Evolutionary conservation across 2,329 filamentous ascomycete species (phyloP), one percentile per base, ranked within the genome.

Genomic region (Hypoxylon sp.): DNA sequence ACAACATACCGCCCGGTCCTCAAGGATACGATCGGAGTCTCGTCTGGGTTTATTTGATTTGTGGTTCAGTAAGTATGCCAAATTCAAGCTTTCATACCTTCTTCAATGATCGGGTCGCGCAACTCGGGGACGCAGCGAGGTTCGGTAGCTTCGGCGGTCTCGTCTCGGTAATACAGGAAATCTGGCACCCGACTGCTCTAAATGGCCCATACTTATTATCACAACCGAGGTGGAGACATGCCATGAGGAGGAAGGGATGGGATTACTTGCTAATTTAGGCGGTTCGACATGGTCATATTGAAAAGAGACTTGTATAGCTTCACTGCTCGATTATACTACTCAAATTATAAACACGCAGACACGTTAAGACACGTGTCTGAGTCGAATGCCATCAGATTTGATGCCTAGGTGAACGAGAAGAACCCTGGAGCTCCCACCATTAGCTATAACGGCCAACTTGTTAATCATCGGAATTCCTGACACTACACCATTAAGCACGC

Each of bases 241-340:
- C 14, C n/a, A 54, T 54, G 51, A 4, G 17, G 11, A 10, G 10
- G 19, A 26, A 9, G 33, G 51, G 33, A 26, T 54, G 51, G 51
- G 33, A 54, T 26, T 54, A 54, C 19, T 54, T 54, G 19, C 35
- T 54, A 1, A 54, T 54, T 8, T 54, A 54, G 51, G 31, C n/a
- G 24, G 33, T 13, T 26, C 5, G 35, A 14, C 9, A 19, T n/a
- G 13, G 11, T 17, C 35, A 13, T 39, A n/a, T 42, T 54, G 19
- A 5, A 14, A 26, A 26, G 31, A 24, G 35, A 11, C 5, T 9
- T 29, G 11, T 53, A 19, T 53, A 31, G 10, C 50, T 5, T 11
- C 17, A 11, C n/a, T 44, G 2, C n/a, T 19, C 19, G 10, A 42
- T 10, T 10, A 31, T 50, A 13, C 14, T 31, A 5, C 14, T 17